These are phyloP conservation scores for Mangifera indica DNA, from an alignment of 345 rosid species.

Conservation along the genomic window DNA sequence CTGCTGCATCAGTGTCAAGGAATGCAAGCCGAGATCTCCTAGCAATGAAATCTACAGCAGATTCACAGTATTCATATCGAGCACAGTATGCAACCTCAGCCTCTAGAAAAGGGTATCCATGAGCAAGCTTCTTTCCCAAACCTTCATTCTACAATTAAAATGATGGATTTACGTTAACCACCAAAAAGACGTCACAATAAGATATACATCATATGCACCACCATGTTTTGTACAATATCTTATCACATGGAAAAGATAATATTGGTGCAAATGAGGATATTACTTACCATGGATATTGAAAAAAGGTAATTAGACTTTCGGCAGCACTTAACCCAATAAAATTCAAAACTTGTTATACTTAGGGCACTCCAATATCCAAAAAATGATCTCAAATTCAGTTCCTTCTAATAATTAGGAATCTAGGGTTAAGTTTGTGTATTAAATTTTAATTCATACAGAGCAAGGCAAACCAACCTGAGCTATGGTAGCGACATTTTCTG, in stretches of 20 bases:
- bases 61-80: constrained; percentile 82
- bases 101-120: constrained; percentile 66
- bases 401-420: background rate
- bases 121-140: constrained; percentile 90
- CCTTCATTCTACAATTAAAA: constrained; percentile 58
- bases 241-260: background rate
- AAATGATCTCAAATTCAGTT: background rate
- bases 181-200: background rate
- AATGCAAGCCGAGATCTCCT: constrained; percentile 94
- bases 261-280: background rate
- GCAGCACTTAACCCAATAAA: background rate
- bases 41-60: constrained; percentile 89
- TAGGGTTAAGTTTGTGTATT: background rate
- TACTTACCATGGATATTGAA: background rate
- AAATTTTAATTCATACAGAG: background rate
- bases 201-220: background rate
- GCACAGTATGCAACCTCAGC: constrained; percentile 89
- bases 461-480: constrained; percentile 70
- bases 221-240: background rate
- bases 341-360: background rate
- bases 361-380: background rate
- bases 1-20: constrained; percentile 93
- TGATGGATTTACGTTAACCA: constrained; percentile 5
- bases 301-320: background rate
- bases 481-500: constrained; percentile 78